Conservation (phyloP, 495 filamentous ascomycete genomes). For the Pseudoneurospora amorphoporcata region DNA sequence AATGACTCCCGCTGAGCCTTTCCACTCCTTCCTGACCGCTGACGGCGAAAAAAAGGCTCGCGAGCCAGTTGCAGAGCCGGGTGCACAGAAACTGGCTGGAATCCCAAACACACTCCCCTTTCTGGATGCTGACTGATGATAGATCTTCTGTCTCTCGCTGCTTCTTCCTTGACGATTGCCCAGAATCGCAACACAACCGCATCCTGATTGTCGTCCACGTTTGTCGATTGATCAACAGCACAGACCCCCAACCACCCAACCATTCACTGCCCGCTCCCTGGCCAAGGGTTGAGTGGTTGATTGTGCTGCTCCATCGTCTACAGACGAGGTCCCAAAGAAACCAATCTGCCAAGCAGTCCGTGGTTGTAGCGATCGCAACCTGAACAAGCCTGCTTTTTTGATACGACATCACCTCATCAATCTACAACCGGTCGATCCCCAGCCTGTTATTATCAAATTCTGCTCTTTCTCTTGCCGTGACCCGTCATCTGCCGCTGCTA, state of each 20-base stretch:
- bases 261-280: background rate
- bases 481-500: background rate
- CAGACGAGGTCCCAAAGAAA: background rate
- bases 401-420: background rate
- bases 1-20: background rate
- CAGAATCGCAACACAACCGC: background rate
- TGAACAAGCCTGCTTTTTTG: background rate
- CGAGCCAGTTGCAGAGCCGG: background rate
- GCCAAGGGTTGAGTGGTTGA: background rate
- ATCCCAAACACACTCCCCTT: background rate
- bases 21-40: background rate
- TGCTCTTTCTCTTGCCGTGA: background rate
- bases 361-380: background rate
- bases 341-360: background rate
- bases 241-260: background rate
- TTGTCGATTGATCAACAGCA: background rate
- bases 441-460: background rate
- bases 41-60: background rate
- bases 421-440: background rate
- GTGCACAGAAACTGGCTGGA: background rate
- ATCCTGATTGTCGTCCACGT: background rate
- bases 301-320: background rate
- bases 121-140: background rate
- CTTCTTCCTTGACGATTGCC: background rate
- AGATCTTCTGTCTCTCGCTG: background rate